A percentile compares a stretch with the other conserved stretches of the same genome.
Conservation (phyloP, 345 rosid species). For the Citrus maxima region DNA sequence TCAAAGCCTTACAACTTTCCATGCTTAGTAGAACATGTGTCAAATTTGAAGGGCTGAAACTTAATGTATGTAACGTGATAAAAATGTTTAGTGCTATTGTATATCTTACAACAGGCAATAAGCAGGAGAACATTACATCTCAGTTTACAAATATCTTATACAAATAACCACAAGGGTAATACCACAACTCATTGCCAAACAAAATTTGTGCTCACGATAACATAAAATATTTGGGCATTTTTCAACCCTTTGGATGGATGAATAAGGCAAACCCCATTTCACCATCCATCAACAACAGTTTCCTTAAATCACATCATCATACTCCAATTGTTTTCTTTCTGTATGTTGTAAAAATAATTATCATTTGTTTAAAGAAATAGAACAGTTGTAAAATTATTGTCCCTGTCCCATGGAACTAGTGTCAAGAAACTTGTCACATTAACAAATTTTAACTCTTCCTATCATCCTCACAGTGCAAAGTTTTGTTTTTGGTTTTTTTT, state of each 20-base stretch:
- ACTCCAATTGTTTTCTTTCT: background rate
- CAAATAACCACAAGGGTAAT: background rate
- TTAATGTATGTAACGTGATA: background rate
- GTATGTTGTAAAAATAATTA: background rate
- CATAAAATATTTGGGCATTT: background rate
- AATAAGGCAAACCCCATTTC: background rate
- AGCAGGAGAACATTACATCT: background rate
- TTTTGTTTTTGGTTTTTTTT: background rate
- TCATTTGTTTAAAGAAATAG: background rate
- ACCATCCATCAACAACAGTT: background rate
- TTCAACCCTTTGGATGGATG: background rate
- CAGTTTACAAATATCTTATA: background rate
- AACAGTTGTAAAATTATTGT: background rate
- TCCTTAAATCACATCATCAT: background rate
- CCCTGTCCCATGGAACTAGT: background rate
- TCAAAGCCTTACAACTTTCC: background rate
- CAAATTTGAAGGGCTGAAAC: background rate
- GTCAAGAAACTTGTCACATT: background rate
- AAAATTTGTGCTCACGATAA: background rate
- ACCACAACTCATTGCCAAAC: background rate
- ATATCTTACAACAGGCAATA: background rate
- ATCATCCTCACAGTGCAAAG: background rate
- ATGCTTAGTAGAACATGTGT: background rate
- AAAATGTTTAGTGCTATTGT: background rate
- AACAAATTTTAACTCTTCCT: background rate